Conservation (phyloP, 352 stramenopile genomes). For the Pythium guiyangense region DNA sequence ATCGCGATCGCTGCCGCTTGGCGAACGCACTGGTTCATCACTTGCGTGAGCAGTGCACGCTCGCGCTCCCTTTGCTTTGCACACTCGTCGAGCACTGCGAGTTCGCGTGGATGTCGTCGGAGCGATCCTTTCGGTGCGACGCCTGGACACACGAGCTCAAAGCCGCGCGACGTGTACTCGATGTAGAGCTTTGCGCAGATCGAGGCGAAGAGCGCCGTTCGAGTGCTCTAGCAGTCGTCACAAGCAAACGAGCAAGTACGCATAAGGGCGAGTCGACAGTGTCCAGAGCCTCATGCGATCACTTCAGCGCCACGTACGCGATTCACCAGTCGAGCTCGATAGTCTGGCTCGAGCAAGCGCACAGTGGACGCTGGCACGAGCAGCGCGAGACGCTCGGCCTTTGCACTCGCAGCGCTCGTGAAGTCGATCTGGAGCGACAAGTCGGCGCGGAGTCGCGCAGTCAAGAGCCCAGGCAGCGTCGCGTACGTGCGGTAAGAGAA, state of each 20-base stretch:
- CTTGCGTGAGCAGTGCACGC: background rate
- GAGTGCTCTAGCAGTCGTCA: background rate
- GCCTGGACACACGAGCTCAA: slow-evolving; percentile 37
- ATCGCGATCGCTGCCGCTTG: slow-evolving; percentile 14
- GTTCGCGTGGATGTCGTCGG: slow-evolving; percentile 24
- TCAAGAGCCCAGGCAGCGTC: slow-evolving; percentile 24
- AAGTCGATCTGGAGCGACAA: slow-evolving; percentile 23
- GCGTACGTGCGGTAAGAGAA: slow-evolving; percentile 32
- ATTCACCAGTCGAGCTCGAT: slow-evolving; percentile 12
- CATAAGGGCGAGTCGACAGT: background rate
- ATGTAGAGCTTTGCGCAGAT: slow-evolving; percentile 36
- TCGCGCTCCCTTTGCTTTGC: slow-evolving; percentile 12
- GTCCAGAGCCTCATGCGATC: too few species aligned
- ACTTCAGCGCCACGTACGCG: slow-evolving; percentile 4
- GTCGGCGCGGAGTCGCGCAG: slow-evolving; percentile 19
- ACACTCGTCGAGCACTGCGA: slow-evolving; percentile 10
- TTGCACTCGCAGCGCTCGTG: slow-evolving; percentile 12
- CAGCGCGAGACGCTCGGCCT: slow-evolving; percentile 3
- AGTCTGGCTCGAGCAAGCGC: slow-evolving; percentile 9
- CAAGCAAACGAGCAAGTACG: background rate
- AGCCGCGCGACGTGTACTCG: slow-evolving; percentile 37
- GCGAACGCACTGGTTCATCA: slow-evolving; percentile 14
- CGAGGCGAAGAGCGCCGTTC: slow-evolving; percentile 12
- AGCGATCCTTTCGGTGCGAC: slow-evolving; percentile 21
- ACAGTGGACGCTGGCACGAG: slow-evolving; percentile 15